Percentiles rank a stretch among this genome's conserved stretches.
Conservation (phyloP, 2,329 filamentous ascomycete genomes). For the Beauveria australis region DNA sequence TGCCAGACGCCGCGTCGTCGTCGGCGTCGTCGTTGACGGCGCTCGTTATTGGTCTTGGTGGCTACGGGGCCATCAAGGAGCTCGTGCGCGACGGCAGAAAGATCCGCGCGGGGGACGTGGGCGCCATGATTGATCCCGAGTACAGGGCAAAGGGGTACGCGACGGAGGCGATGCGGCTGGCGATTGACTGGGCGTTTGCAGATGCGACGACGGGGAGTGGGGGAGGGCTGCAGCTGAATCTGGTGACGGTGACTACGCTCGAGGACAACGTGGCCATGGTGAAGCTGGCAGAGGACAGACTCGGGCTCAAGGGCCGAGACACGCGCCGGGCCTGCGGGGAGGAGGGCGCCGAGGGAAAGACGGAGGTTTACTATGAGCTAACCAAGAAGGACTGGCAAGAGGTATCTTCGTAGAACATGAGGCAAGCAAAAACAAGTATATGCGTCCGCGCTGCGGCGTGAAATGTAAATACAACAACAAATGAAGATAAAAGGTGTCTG, state of each 20-base stretch:
- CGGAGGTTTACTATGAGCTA: conserved; percentile 21
- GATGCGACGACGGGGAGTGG: conserved; percentile 16
- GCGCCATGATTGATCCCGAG: conserved; percentile 19
- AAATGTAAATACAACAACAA: neutral
- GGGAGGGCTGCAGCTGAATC: conserved; percentile 21
- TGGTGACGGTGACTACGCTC: conserved; percentile 19
- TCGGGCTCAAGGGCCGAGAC: conserved; percentile 17
- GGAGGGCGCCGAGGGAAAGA: conserved; percentile 7
- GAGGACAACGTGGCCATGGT: conserved; percentile 19
- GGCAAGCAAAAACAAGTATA: neutral
- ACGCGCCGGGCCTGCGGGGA: conserved; percentile 11
- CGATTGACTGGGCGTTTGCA: conserved; percentile 21
- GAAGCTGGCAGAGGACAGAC: conserved; percentile 16
- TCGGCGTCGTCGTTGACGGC: neutral
- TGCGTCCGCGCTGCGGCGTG: neutral
- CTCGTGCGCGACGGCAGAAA: conserved; percentile 13
- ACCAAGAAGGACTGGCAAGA: conserved; percentile 15
- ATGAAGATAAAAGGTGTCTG: neutral
- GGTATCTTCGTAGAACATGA: neutral
- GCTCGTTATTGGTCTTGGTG: conserved; percentile 20
- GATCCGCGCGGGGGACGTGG: conserved; percentile 20
- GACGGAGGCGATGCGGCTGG: conserved; percentile 19
- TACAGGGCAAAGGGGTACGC: conserved; percentile 19
- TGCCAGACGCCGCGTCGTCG: neutral
- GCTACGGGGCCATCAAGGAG: conserved; percentile 22